phyloP scores from a whole-genome alignment of 1,139 yeast species.

The Blastobotrys apis region DNA sequence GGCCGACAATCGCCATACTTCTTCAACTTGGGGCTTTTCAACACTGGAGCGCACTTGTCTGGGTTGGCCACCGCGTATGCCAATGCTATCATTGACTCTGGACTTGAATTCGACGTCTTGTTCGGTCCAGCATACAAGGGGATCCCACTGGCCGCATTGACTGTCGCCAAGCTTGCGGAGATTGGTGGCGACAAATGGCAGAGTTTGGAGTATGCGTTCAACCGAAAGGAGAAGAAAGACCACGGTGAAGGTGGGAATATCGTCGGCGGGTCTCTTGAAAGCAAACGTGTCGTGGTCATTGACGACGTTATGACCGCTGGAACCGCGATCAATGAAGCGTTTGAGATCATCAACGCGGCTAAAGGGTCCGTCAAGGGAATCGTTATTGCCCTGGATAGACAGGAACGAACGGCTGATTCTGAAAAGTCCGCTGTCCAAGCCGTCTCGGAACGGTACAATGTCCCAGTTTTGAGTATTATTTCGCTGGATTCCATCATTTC shows the following conservation, averaged over 20 bases:
- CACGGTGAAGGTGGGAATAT: slow-evolving; percentile 98
- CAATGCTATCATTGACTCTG: slow-evolving; percentile 73
- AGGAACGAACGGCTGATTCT: slow-evolving; percentile 73
- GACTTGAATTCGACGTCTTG: slow-evolving; percentile 78
- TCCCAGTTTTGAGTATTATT: slow-evolving; percentile 83
- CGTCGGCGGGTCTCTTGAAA: slow-evolving; percentile 75
- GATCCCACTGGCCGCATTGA: slow-evolving; percentile 89
- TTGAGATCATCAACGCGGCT: slow-evolving; percentile 65
- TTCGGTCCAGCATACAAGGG: slow-evolving; percentile 99
- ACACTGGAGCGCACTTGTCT: slow-evolving; percentile 71
- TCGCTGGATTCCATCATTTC: slow-evolving; percentile 67
- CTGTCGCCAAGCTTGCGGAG: slow-evolving; percentile 88
- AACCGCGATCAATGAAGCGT: slow-evolving; percentile 94
- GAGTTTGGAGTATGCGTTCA: slow-evolving; percentile 44
- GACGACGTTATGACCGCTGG: slow-evolving; percentile 99
- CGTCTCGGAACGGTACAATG: slow-evolving; percentile 63
- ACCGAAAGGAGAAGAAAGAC: slow-evolving; percentile 74
- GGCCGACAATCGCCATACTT: slow-evolving; percentile 96
- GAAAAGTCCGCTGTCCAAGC: slow-evolving; percentile 75
- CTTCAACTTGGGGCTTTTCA: slow-evolving; percentile 88
- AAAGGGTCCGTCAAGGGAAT: slow-evolving; percentile 77
- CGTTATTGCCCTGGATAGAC: slow-evolving; percentile 90
- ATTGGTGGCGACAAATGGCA: slow-evolving; percentile 72
- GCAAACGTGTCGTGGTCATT: slow-evolving; percentile 71
- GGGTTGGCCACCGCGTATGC: slow-evolving; percentile 87